Conservation (phyloP, 75 land plant genomes). For the Chamaecyparis obtusa region DNA sequence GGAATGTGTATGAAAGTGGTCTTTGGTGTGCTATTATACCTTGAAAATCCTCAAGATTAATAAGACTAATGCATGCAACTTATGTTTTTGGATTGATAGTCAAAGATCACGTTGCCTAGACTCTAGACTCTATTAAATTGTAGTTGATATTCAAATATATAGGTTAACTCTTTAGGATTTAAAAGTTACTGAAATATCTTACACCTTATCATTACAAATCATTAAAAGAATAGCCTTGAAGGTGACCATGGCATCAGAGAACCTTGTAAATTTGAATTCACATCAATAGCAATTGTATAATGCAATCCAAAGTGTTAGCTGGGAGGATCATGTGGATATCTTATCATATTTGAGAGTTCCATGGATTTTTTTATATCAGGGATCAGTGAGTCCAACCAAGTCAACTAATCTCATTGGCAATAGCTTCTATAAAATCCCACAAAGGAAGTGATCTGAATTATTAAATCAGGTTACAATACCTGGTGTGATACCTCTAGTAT, state of each 20-base stretch:
- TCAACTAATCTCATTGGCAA: too few species aligned
- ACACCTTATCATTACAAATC: not conserved
- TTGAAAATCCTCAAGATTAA: not conserved
- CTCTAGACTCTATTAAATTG: not conserved
- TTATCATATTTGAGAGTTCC: not conserved
- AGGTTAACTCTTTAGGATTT: not conserved
- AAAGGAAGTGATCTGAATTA: too few species aligned
- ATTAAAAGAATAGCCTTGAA: not conserved
- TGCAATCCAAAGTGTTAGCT: not conserved
- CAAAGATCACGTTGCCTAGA: not conserved
- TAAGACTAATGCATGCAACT: not conserved
- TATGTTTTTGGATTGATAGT: not conserved
- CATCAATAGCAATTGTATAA: too few species aligned
- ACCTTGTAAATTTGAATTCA: too few species aligned
- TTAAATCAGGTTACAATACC: too few species aligned
- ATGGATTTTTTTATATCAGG: not conserved
- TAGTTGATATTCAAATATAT: not conserved
- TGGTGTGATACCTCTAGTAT: too few species aligned
- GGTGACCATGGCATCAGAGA: not conserved
- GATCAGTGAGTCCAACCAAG: not conserved
- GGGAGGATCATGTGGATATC: not conserved
- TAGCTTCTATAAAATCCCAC: too few species aligned
- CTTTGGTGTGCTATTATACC: not conserved
- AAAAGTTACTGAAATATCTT: not conserved
- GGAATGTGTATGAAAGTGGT: not conserved